Evolutionary conservation across 306 rosid genomes (phyloP).

Genomic region (Bauhinia variegata): DNA sequence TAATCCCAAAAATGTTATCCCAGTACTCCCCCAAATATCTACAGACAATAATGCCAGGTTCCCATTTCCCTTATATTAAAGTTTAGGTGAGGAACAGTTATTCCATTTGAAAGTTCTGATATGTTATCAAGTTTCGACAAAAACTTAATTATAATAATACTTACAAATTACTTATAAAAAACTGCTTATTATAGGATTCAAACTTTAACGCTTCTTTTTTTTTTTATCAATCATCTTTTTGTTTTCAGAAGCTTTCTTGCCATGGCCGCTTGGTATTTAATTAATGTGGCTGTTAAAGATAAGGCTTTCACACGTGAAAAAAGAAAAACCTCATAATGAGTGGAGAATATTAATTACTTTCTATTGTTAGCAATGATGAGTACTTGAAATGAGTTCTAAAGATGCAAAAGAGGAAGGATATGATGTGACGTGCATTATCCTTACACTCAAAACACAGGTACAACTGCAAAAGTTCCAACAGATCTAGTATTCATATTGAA

Average conservation of each 20-base stretch:
- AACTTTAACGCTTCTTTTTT: too few species aligned
- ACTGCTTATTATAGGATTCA: too few species aligned
- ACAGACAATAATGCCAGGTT: too few species aligned
- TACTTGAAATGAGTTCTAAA: neutral
- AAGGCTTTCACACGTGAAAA: neutral
- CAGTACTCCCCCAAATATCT: too few species aligned
- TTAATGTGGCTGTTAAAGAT: neutral
- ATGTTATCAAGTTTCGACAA: too few species aligned
- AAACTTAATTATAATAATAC: too few species aligned
- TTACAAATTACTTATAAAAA: too few species aligned
- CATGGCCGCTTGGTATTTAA: slow-evolving; percentile 19
- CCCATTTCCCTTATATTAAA: too few species aligned
- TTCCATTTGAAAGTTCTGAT: too few species aligned
- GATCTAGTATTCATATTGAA: neutral
- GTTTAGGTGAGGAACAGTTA: too few species aligned
- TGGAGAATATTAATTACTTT: neutral
- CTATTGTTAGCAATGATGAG: too few species aligned
- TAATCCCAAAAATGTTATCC: too few species aligned
- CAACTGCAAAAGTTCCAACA: neutral
- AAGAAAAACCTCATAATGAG: neutral
- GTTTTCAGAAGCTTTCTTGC: neutral
- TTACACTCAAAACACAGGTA: neutral
- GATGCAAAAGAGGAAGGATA: neutral
- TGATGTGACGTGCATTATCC: neutral
- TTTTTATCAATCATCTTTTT: neutral